Base-by-base conservation (phyloP, 2,329 filamentous ascomycete genomes). In the Talaromyces sp. region DNA sequence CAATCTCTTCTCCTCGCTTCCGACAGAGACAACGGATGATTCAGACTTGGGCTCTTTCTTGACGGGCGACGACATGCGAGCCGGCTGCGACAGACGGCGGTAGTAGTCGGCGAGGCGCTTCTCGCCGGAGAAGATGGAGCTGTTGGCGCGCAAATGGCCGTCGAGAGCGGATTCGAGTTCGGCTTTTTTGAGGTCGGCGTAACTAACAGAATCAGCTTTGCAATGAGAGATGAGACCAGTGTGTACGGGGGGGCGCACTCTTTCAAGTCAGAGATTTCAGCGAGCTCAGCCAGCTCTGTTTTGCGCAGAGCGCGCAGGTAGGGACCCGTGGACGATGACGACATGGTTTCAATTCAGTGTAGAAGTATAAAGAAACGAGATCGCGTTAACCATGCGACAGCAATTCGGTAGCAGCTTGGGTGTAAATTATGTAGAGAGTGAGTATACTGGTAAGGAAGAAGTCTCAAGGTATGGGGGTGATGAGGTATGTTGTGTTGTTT, bases 231-330 rank as follows among this genome's bases (percentile, higher is more conserved):
- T 4, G 2, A 21, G 40, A 2, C 1, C 3, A 16, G 12, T 23
- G 9, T n/a, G 6, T 25, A 16, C 16, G 16, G 39, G 46, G 25
- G 59, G 65, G 84, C 87, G 72, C 86, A 96, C 92, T 90, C 84
- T 73, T 85, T 83, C 61, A 93, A 80, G 63, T 88, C 88, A 66
- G 90, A 83, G 54, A 82, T 79, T 67, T 90, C 85, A 64, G 91
- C 91, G 66, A 96, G 82, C 66, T 90, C 88, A 69, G 86, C 76
- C 62, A 96, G 84, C 67, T 93, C 91, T 69, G 82, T 83, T 83
- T 96, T 96, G 81, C 90, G 88, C 83, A 95, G 90, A 75, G 84
- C 84, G 76, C 88, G 85, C 74, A 96, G 83, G 86, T 90, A 96
- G 69, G 86, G 85, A 73, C 88, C 86, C 68, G 78, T 79, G 69